These are phyloP conservation scores for Alisma plantagoaquatica DNA, from an alignment of 106 monocot genomes.

Conservation along the genomic window DNA sequence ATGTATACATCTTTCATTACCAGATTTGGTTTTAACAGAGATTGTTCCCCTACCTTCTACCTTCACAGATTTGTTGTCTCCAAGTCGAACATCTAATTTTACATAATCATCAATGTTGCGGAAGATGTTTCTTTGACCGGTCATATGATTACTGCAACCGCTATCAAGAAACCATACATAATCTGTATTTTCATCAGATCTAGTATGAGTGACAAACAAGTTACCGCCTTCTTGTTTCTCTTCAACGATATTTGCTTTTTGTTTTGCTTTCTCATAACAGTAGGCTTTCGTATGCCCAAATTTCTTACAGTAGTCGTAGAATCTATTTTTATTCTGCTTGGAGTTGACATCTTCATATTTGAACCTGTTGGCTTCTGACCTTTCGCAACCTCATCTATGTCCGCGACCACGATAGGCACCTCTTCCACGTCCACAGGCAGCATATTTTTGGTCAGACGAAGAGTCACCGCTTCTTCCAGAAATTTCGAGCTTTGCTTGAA, in stretches of 20 bases:
- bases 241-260: not conserved
- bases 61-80: constrained; percentile 4
- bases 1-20: not conserved
- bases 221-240: constrained; percentile 6
- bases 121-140: not conserved
- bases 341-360: not conserved
- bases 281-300: constrained; percentile 1
- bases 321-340: not conserved
- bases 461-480: not conserved
- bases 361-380: not conserved
- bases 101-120: constrained; percentile 9
- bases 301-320: not conserved
- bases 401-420: constrained; percentile 3
- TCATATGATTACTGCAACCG: constrained; percentile 6
- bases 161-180: constrained; percentile 9
- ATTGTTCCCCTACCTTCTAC: not conserved
- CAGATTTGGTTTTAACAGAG: not conserved
- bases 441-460: not conserved
- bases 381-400: constrained; percentile 2
- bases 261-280: constrained; percentile 1
- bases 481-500: constrained; percentile 1
- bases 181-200: not conserved
- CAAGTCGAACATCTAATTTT: constrained; percentile 3
- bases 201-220: not conserved
- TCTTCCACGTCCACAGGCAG: not conserved